Evolutionary conservation across 2,329 filamentous ascomycete species (phyloP).

Genomic region (Fusarium domesticum): DNA sequence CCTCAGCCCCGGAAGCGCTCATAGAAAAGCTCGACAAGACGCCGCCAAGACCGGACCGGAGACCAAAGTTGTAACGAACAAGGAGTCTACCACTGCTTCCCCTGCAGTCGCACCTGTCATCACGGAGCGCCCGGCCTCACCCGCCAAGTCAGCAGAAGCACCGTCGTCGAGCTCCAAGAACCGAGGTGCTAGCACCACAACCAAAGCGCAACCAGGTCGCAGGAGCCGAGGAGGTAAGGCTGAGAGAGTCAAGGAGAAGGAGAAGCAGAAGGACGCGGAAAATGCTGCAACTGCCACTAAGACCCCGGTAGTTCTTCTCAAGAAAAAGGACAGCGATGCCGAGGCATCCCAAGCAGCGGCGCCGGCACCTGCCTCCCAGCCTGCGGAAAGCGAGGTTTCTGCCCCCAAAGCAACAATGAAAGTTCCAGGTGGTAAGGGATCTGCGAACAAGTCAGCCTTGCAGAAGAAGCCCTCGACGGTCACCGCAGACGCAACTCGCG

Average conservation of each 20-base stretch:
- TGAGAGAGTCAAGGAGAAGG: slow-evolving; percentile 24
- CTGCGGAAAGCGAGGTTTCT: slow-evolving; percentile 32
- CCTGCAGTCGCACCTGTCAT: slow-evolving; percentile 5
- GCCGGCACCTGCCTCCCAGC: slow-evolving; percentile 26
- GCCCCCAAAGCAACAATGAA: slow-evolving; percentile 19
- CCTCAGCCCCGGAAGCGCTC: slow-evolving; percentile 60
- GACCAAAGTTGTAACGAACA: slow-evolving; percentile 38
- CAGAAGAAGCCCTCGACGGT: slow-evolving; percentile 35
- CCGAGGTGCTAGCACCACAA: slow-evolving; percentile 18
- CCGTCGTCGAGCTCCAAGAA: slow-evolving; percentile 21
- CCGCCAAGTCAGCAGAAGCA: slow-evolving; percentile 16
- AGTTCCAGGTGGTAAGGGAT: slow-evolving; percentile 16
- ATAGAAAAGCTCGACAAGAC: slow-evolving; percentile 58
- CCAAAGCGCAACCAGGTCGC: slow-evolving; percentile 31
- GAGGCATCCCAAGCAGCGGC: slow-evolving; percentile 22
- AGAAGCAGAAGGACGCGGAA: slow-evolving; percentile 17
- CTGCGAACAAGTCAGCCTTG: slow-evolving; percentile 24
- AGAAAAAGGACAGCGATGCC: slow-evolving; percentile 34
- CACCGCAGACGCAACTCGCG: slow-evolving; percentile 54
- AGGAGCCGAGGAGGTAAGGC: slow-evolving; percentile 38
- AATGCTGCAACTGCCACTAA: slow-evolving; percentile 25
- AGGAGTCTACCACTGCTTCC: slow-evolving; percentile 28
- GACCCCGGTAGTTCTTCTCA: slow-evolving; percentile 42
- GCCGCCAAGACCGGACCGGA: slow-evolving; percentile 55
- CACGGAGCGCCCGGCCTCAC: slow-evolving; percentile 22